These are phyloP conservation scores for Ophiosphaerella narmari DNA, from an alignment of 2,329 filamentous ascomycete genomes.

Conservation along the genomic window DNA sequence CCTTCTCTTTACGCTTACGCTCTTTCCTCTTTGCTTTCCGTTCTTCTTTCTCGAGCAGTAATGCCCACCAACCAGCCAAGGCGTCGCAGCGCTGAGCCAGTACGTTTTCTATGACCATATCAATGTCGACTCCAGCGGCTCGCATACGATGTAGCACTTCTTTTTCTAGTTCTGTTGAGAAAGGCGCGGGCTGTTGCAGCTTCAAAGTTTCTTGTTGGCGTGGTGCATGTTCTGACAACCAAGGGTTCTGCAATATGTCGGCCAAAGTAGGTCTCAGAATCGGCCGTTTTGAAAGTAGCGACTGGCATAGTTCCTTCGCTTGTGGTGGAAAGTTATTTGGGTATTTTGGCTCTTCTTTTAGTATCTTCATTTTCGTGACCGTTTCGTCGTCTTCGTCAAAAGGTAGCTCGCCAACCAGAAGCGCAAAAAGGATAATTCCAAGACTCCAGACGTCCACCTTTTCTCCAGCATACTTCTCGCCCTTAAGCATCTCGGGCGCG, in stretches of 20 bases:
- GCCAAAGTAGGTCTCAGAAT: constrained; percentile 78
- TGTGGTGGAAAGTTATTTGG: constrained; percentile 79
- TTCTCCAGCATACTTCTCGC: constrained; percentile 95
- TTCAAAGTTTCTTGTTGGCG: constrained; percentile 89
- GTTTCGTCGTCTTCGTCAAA: constrained; percentile 96
- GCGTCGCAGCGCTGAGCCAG: constrained; percentile 86
- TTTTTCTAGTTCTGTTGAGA: constrained; percentile 85
- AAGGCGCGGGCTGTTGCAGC: constrained; percentile 77
- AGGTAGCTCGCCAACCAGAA: constrained; percentile 83
- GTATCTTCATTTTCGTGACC: constrained; percentile 80
- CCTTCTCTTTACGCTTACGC: constrained; percentile 81
- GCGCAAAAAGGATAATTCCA: constrained; percentile 81
- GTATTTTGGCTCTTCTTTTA: constrained; percentile 83
- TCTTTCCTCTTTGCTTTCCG: constrained; percentile 82
- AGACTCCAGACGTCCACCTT: constrained; percentile 97
- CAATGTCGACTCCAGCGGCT: constrained; percentile 90
- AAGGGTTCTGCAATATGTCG: constrained; percentile 86
- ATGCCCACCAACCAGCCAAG: constrained; percentile 92
- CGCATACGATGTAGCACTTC: constrained; percentile 92
- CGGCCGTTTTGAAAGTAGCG: constrained; percentile 87
- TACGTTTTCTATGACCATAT: constrained; percentile 92
- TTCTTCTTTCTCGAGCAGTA: constrained; percentile 92
- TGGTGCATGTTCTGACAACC: constrained; percentile 83
- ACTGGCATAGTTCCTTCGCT: constrained; percentile 75
- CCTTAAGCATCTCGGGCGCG: constrained; percentile 97